phyloP scores from a whole-genome alignment of 768 basidiomycete genomes.

The Termitomyces eurrhizus region DNA sequence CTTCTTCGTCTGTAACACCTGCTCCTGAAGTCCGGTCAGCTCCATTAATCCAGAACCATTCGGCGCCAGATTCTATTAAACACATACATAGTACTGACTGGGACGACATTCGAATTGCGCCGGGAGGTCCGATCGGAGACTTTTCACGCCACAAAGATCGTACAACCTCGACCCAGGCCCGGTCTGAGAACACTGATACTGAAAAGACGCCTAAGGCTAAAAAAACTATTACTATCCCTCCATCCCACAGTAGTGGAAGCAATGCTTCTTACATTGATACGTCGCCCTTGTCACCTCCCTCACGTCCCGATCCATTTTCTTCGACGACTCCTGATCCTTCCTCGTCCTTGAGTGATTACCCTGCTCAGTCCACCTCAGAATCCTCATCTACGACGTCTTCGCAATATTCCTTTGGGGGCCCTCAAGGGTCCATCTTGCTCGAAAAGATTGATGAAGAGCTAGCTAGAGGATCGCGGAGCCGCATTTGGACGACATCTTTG shows the following conservation, averaged over 20 bases:
- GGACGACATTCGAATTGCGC: conserved; percentile 58
- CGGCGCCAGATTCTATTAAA: conserved; percentile 61
- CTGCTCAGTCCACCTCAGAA: conserved; percentile 64
- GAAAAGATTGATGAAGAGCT: conserved; percentile 71
- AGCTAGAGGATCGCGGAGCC: conserved; percentile 54
- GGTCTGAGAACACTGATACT: conserved; percentile 27
- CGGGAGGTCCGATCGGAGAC: conserved; percentile 42
- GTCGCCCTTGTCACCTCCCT: conserved; percentile 36
- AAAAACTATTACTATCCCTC: conserved; percentile 25
- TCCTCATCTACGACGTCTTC: conserved; percentile 73
- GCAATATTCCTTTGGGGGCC: conserved; percentile 49
- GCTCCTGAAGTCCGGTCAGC: conserved; percentile 27
- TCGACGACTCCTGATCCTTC: conserved; percentile 76
- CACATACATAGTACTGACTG: conserved; percentile 65
- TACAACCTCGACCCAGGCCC: conserved; percentile 10
- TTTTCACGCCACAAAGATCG: conserved; percentile 1
- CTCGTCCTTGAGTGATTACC: conserved; percentile 71
- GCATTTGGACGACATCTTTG: conserved; percentile 58
- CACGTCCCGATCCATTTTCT: conserved; percentile 52
- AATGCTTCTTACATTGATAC: conserved; percentile 24
- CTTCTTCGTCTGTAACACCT: conserved; percentile 21
- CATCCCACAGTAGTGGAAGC: conserved; percentile 19
- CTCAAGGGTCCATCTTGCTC: conserved; percentile 52
- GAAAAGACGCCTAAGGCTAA: conserved; percentile 40
- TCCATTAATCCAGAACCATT: conserved; percentile 55